phyloP scores from a whole-genome alignment of 495 filamentous ascomycete species.

The Melanomma pulvis-pyrius region DNA sequence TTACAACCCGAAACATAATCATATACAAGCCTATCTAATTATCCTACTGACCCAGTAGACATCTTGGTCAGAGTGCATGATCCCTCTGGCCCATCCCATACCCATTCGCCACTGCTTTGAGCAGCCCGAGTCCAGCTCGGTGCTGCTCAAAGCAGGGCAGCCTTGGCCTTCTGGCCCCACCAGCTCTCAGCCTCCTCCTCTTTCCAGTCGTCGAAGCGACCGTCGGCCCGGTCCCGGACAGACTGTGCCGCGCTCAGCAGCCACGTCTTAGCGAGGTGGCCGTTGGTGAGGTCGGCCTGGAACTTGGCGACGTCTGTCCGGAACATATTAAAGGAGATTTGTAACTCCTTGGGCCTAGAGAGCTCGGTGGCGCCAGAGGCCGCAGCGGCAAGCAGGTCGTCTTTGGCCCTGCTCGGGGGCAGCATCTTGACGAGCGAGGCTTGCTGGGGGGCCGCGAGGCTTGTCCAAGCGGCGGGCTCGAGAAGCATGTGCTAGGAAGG shows the following conservation, averaged over 20 bases:
- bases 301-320: constrained; percentile 60
- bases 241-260: constrained; percentile 64
- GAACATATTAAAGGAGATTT: constrained; percentile 53
- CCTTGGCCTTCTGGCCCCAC: constrained; percentile 63
- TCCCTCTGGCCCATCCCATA: not conserved
- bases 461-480: constrained; percentile 43
- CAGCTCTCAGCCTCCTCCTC: constrained; percentile 65
- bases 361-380: constrained; percentile 44
- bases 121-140: too few species aligned
- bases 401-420: constrained; percentile 3
- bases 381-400: not conserved
- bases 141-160: not conserved
- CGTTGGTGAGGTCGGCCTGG: constrained; percentile 62
- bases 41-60: not conserved
- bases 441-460: not conserved
- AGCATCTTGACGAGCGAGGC: not conserved
- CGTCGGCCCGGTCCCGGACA: constrained; percentile 61
- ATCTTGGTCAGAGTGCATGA: not conserved
- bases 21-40: not conserved
- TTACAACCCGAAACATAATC: too few species aligned
- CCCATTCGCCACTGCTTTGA: not conserved
- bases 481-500: constrained; percentile 1
- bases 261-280: constrained; percentile 69
- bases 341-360: constrained; percentile 51
- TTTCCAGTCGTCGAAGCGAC: constrained; percentile 72